Conservation (phyloP, 169 alveolate species). For the Cryptosporidium tyzzeri region DNA sequence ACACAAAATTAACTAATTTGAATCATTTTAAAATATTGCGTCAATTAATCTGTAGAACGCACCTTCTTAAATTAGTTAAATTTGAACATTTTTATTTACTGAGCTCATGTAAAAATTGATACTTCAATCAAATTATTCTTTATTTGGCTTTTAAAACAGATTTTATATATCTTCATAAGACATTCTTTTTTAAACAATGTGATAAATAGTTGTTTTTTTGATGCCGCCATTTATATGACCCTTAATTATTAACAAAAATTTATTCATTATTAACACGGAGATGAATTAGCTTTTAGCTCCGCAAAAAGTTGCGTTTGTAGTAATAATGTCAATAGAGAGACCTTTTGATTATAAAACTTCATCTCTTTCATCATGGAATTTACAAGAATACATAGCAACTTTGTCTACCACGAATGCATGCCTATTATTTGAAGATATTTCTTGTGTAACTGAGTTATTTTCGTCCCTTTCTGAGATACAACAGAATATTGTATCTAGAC, state of each 20-base stretch:
- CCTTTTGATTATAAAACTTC: neutral
- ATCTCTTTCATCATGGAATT: constrained; percentile 65
- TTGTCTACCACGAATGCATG: constrained; percentile 13
- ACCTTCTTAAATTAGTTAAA: too few species aligned
- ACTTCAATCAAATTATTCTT: too few species aligned
- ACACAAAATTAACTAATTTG: too few species aligned
- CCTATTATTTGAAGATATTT: constrained; percentile 21
- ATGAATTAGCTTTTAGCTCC: neutral
- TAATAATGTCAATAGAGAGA: neutral
- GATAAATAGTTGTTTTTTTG: too few species aligned
- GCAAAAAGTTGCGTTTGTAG: too few species aligned
- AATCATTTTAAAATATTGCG: too few species aligned
- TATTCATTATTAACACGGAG: too few species aligned
- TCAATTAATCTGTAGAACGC: neutral
- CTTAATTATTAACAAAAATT: too few species aligned
- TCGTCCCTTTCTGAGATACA: constrained; percentile 66
- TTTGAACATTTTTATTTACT: neutral
- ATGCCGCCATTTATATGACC: neutral
- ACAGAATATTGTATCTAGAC: constrained; percentile 48
- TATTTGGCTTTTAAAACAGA: neutral
- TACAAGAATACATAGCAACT: constrained; percentile 61
- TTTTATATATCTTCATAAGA: neutral
- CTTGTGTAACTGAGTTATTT: constrained; percentile 57
- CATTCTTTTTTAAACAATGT: too few species aligned
- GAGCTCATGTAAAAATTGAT: neutral